phyloP scores from a whole-genome alignment of 257 asterid genomes.

The Nicotiana tomentosiformis region DNA sequence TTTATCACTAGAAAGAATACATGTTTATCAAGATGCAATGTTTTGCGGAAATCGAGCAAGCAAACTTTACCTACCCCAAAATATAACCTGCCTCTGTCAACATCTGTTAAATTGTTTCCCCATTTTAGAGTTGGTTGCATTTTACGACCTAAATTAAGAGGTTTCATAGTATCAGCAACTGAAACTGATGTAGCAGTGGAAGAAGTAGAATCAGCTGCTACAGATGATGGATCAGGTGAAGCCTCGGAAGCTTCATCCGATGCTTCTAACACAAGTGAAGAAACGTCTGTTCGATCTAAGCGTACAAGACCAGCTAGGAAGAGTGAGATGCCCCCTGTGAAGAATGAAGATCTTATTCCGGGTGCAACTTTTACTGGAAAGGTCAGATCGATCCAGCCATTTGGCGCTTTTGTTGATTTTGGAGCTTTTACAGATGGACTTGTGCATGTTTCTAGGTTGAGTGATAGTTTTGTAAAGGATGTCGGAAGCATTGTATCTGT shows the following conservation, averaged over 20 bases:
- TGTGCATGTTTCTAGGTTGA: constrained; percentile 83
- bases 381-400: constrained; percentile 87
- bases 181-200: constrained; percentile 73
- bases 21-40: constrained; percentile 41
- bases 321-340: constrained; percentile 91
- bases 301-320: constrained; percentile 61
- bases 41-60: constrained; percentile 33
- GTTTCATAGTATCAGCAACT: constrained; percentile 39
- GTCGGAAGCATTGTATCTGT: constrained; percentile 65
- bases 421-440: constrained; percentile 98
- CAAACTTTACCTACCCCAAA: constrained; percentile 43
- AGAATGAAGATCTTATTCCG: constrained; percentile 65
- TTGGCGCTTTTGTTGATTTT: constrained; percentile 95
- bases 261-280: constrained; percentile 32
- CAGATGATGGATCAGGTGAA: constrained; percentile 25
- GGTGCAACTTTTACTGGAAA: constrained; percentile 90
- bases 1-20: constrained; percentile 31
- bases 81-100: constrained; percentile 56
- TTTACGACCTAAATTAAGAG: constrained; percentile 36
- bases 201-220: constrained; percentile 43
- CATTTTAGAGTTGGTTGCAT: constrained; percentile 48
- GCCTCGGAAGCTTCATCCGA: constrained; percentile 26
- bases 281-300: constrained; percentile 27
- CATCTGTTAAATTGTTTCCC: constrained; percentile 72
- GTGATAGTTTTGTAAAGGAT: constrained; percentile 84